Evolutionary conservation across 306 rosid genomes (phyloP).

Genomic region (Prunus armeniaca): DNA sequence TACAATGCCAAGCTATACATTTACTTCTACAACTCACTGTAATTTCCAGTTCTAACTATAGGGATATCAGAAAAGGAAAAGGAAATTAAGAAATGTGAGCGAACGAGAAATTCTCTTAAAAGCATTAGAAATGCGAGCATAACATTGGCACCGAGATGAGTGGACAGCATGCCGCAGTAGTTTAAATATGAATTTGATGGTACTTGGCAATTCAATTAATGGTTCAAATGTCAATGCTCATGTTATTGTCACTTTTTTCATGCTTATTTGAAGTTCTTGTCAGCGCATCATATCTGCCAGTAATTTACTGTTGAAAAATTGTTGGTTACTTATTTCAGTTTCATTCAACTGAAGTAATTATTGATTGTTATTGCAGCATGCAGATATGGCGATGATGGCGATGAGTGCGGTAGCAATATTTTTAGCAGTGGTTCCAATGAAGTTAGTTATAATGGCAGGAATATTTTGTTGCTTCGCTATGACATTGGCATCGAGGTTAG

Average conservation of each 20-base stretch:
- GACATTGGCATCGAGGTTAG: slow-evolving; percentile 38
- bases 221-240: neutral
- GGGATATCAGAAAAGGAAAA: neutral
- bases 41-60: neutral
- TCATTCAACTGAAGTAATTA: neutral
- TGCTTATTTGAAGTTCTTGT: neutral
- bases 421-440: slow-evolving; percentile 62
- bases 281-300: no score
- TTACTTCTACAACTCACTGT: neutral
- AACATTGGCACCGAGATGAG: neutral
- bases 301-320: no score
- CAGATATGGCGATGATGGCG: slow-evolving; percentile 58
- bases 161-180: no score
- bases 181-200: no score
- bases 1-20: neutral
- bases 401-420: slow-evolving; percentile 49
- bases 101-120: no score
- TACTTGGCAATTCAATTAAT: no score
- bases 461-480: slow-evolving; percentile 44
- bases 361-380: slow-evolving; percentile 52
- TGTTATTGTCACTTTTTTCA: neutral
- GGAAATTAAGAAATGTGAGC: neutral
- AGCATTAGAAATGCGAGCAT: neutral
- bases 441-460: slow-evolving; percentile 53
- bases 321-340: neutral